Base-by-base conservation (phyloP, 2,329 filamentous ascomycete genomes). In the Fusarium tjaetaba region DNA sequence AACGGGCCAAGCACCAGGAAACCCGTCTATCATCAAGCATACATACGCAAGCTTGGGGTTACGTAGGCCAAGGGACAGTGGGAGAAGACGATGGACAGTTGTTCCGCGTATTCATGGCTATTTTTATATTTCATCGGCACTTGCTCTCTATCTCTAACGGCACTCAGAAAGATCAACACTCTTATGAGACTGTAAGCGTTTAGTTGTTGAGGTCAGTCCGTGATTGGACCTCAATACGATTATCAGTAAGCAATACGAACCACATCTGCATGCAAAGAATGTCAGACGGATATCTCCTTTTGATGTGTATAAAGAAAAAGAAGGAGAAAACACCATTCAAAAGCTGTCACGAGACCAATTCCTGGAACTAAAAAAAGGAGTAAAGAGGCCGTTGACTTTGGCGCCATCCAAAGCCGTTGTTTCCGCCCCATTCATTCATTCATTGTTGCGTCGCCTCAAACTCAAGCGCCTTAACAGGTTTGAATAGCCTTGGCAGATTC, bases 381-480 rank as follows among this genome's bases (percentile, higher is more conserved):
- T 41, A 22, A 41, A 52, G 30, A 51, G 45, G 51, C 48, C 38
- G 45, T 65, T 65, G 34, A 38, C 64, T 68, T 68, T 68, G 39
- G 28, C 45, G 32, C 68, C 41, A 57, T 36, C 11, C n/a, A 38
- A 36, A 46, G 43, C 68, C 59, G 59, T 65, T 72, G 26, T 56
- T 61, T 51, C 57, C 28, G 52, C n/a, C 41, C 30, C 18, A 24
- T 39, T 66, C 18, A 28, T 39, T 62, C 30, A 30, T 14, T 32
- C 13, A 63, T 48, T 70, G 45, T 65, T 45, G 45, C 6, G 38
- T 66, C 59, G 60, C 49, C 58, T 73, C 28, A 46, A 73, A 74
- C 53, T 30, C 32, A 68, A 43, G 59, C 70, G 70, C 66, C 70
- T 51, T 36, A 58, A 67, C 61, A 60, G 24, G 28, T 42, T 48